phyloP scores from a whole-genome alignment of 2,329 filamentous ascomycete genomes.

The Verticillium nonalfalfae region DNA sequence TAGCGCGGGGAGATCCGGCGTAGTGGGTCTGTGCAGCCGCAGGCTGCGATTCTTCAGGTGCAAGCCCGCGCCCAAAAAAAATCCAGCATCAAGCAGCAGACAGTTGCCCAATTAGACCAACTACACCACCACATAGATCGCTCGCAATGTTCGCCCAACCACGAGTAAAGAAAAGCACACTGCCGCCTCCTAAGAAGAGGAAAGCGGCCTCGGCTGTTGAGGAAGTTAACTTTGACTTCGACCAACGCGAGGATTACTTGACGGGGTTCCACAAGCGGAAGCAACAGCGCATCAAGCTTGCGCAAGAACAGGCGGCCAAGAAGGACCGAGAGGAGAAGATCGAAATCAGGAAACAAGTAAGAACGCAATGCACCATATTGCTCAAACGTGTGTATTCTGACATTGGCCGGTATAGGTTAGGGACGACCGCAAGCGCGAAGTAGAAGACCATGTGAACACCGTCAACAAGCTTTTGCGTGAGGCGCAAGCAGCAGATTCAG shows the following conservation, averaged over 20 bases:
- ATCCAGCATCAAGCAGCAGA: constrained; percentile 5
- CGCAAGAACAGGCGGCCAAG: constrained; percentile 74
- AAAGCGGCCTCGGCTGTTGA: constrained; percentile 57
- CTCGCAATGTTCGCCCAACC: constrained; percentile 48
- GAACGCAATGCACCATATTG: background rate
- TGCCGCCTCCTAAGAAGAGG: constrained; percentile 59
- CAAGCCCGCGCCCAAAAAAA: constrained; percentile 2
- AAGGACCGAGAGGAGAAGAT: constrained; percentile 73
- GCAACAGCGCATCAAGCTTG: constrained; percentile 73
- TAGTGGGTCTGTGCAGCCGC: background rate
- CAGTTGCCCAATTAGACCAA: constrained; percentile 2
- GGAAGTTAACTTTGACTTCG: constrained; percentile 79
- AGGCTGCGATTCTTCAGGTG: background rate
- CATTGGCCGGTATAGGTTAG: constrained; percentile 55
- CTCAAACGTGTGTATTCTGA: background rate
- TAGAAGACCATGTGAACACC: constrained; percentile 74
- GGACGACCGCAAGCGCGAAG: constrained; percentile 73
- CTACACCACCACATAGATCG: background rate
- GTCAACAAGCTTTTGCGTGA: constrained; percentile 66
- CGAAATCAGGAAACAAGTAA: constrained; percentile 67
- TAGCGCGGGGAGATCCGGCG: background rate
- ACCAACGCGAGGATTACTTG: constrained; percentile 77
- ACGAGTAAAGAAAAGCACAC: constrained; percentile 52
- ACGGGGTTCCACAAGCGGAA: constrained; percentile 98
- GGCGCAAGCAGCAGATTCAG: constrained; percentile 43